Evolutionary conservation across 2,329 filamentous ascomycete genomes (phyloP).

Genomic region (Fusarium sulawesiense): DNA sequence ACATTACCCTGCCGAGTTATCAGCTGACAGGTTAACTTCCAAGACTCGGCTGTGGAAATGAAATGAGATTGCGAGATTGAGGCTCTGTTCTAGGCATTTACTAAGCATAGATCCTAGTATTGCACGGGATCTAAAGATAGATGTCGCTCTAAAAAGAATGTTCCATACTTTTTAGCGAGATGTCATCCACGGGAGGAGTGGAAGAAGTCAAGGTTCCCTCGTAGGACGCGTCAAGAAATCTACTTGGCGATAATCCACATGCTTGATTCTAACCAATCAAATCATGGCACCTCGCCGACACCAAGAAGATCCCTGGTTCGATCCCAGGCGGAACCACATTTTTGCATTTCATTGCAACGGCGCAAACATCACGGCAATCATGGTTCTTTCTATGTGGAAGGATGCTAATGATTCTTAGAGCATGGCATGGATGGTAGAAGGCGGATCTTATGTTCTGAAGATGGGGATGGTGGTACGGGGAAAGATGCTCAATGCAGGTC

Average conservation of each 20-base stretch:
- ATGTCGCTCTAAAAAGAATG: background rate
- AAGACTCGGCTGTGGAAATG: background rate
- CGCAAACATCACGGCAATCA: background rate
- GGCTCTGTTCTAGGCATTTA: background rate
- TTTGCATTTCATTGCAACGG: background rate
- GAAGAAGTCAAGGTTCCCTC: background rate
- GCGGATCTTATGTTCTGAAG: fast-evolving
- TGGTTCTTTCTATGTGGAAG: background rate
- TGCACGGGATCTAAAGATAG: background rate
- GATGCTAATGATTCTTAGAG: fast-evolving
- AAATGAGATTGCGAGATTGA: background rate
- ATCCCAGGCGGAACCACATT: slow-evolving; percentile 15
- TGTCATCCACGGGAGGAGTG: background rate
- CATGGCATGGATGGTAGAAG: background rate
- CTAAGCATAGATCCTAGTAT: background rate
- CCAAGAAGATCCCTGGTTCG: slow-evolving; percentile 16
- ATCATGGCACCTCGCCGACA: slow-evolving; percentile 2
- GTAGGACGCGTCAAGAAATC: background rate
- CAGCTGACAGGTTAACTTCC: too few species aligned
- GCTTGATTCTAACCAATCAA: background rate
- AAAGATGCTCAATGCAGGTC: background rate
- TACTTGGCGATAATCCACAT: background rate
- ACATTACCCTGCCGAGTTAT: background rate
- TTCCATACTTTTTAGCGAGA: background rate
- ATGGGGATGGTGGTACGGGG: fast-evolving